Conservation (phyloP, 192 early-diverging fungal species). For the Spizellomyces punctatus region DNA sequence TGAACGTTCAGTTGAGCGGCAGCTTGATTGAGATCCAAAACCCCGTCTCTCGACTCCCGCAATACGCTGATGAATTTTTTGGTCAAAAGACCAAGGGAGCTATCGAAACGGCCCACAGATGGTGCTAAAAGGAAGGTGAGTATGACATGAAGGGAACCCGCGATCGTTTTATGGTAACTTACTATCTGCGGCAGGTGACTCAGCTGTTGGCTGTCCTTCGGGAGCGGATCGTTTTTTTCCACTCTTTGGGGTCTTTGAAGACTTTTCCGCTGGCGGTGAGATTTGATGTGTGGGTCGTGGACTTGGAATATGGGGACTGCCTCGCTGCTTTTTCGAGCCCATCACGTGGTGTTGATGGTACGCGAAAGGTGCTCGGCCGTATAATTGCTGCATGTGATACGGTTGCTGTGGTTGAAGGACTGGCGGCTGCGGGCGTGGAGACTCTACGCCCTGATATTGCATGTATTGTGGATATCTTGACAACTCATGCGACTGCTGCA, state of each 20-base stretch:
- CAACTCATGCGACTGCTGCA: neutral
- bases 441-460: neutral
- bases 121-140: neutral
- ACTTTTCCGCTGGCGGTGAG: neutral
- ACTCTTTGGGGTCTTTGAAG: slow-evolving; percentile 10
- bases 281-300: neutral
- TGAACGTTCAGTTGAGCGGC: slow-evolving; percentile 61
- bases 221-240: slow-evolving; percentile 7
- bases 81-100: slow-evolving; percentile 61
- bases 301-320: neutral
- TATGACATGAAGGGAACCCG: neutral
- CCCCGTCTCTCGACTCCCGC: slow-evolving; percentile 47
- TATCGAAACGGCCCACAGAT: slow-evolving; percentile 48
- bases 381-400: neutral
- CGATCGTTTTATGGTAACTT: neutral
- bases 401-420: neutral
- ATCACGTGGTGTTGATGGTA: neutral
- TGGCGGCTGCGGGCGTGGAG: slow-evolving; percentile 3
- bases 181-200: slow-evolving; percentile 5
- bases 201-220: neutral
- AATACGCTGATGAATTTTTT: slow-evolving; percentile 63
- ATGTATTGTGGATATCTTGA: slow-evolving; percentile 4
- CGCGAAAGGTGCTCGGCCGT: neutral
- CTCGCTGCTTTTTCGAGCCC: neutral
- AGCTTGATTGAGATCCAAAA: slow-evolving; percentile 63